phyloP scores from a whole-genome alignment of 176 grass and related monocot species.

The Oryza meridionalis region DNA sequence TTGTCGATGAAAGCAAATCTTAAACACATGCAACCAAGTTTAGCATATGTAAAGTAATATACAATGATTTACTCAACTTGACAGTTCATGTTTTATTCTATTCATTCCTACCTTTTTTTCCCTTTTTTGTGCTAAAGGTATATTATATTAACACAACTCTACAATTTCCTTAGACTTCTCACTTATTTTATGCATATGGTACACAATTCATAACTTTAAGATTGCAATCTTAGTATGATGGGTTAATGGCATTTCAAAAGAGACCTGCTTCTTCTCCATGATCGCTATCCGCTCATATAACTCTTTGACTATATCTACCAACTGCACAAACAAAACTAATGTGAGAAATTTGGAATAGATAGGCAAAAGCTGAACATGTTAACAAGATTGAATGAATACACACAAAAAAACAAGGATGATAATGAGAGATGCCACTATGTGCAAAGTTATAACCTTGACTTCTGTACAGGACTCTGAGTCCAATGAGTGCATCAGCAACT shows the following conservation, averaged over 20 bases:
- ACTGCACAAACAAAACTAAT: constrained; percentile 46
- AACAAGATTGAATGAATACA: not conserved
- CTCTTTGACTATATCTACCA: constrained; percentile 53
- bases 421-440: not conserved
- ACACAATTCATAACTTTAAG: constrained; percentile 14
- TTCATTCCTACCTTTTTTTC: not conserved
- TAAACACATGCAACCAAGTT: constrained; percentile 3
- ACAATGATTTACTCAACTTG: not conserved
- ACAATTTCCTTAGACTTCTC: not conserved
- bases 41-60: not conserved
- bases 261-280: constrained; percentile 79
- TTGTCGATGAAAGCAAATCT: not conserved
- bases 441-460: constrained; percentile 40
- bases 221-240: not conserved
- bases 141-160: not conserved
- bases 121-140: not conserved
- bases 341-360: constrained; percentile 6
- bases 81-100: not conserved
- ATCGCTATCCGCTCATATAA: constrained; percentile 44
- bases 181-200: not conserved
- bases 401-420: constrained; percentile 20
- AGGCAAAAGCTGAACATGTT: constrained; percentile 15
- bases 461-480: constrained; percentile 38
- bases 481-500: constrained; percentile 36
- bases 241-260: constrained; percentile 4